Base-by-base conservation (phyloP, 106 monocot genomes). In the Dactylorhiza incarnata region DNA sequence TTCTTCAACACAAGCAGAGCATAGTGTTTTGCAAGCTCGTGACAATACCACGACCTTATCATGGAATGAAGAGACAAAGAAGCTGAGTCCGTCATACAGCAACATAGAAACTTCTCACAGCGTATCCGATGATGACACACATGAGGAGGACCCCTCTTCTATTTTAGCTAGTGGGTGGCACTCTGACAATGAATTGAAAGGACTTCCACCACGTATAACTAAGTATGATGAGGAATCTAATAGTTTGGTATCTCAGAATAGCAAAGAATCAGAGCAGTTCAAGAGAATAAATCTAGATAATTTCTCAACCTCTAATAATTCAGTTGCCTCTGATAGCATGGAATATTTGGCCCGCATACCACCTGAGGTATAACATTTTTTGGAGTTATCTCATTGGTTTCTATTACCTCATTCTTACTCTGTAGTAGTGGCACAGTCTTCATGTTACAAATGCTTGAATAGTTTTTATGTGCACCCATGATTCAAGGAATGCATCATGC, bases 121-220 rank as follows among this genome's bases (percentile, higher is more conserved):
- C 55, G 45, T 91, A 9, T 99, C 99, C 75, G 99, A 93, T 81
- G 94, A 88, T 43, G 99, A 99, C 55, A 78, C 22, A 72, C 85
- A 83, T 48, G 85, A 88, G 76, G 91, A 89, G 45, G 87, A 82
- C 25, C 78, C 49, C 24, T 71, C 89, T 59, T 73, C 76, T 81
- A 74, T 68, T 63, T 76, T 56, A 76, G 81, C 73, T 76, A 88
- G 66, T 76, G 92, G 91, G 68, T 94, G 99, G 91, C 99, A 99
- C 74, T 99, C 99, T 37, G 99, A 99, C 71, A 99, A 90, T 84
- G 99, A 99, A 79, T 76, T 92, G 59, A 94, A 88, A 87, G 76
- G 78, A 67, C 85, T 89, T 75, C 87, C 84, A 74, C 87, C 88
- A 82, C 81, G 87, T 9, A 59, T 87, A 62, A 73, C 85, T 17